Conservation (phyloP, 2,329 filamentous ascomycete genomes). For the Beauveria pseudobassiana region DNA sequence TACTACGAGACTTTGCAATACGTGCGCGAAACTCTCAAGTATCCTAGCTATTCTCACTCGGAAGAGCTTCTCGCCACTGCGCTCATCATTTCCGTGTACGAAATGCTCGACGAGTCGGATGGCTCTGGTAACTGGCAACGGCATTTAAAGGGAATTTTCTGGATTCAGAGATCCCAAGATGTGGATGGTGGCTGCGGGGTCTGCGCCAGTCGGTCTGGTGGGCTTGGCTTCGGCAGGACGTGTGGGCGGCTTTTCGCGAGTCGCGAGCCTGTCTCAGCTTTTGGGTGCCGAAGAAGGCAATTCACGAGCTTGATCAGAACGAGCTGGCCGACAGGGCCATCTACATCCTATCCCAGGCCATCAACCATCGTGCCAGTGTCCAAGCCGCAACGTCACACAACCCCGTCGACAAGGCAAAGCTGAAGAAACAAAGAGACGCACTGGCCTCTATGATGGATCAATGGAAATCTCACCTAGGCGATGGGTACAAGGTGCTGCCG, state of each 20-base stretch:
- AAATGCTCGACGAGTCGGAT: slow-evolving; percentile 50
- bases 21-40: slow-evolving; percentile 47
- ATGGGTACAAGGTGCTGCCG: slow-evolving; percentile 34
- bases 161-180: slow-evolving; percentile 54
- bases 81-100: slow-evolving; percentile 51
- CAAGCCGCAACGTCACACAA: slow-evolving; percentile 1
- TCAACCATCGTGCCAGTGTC: slow-evolving; percentile 49
- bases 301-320: slow-evolving; percentile 37
- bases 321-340: slow-evolving; percentile 45
- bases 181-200: slow-evolving; percentile 51
- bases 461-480: slow-evolving; percentile 26
- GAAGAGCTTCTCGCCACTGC: slow-evolving; percentile 48
- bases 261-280: slow-evolving; percentile 46
- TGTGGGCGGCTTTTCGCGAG: slow-evolving; percentile 55
- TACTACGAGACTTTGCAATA: slow-evolving; percentile 56
- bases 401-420: neutral
- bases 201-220: slow-evolving; percentile 53
- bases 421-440: slow-evolving; percentile 13
- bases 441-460: slow-evolving; percentile 19
- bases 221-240: slow-evolving; percentile 56
- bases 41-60: slow-evolving; percentile 32
- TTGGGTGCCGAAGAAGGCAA: slow-evolving; percentile 43
- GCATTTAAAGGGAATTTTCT: slow-evolving; percentile 55
- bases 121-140: slow-evolving; percentile 45
- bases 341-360: slow-evolving; percentile 30